Evolutionary conservation across 768 basidiomycete genomes (phyloP).

Genomic region (Nevesoporus exiguus): DNA sequence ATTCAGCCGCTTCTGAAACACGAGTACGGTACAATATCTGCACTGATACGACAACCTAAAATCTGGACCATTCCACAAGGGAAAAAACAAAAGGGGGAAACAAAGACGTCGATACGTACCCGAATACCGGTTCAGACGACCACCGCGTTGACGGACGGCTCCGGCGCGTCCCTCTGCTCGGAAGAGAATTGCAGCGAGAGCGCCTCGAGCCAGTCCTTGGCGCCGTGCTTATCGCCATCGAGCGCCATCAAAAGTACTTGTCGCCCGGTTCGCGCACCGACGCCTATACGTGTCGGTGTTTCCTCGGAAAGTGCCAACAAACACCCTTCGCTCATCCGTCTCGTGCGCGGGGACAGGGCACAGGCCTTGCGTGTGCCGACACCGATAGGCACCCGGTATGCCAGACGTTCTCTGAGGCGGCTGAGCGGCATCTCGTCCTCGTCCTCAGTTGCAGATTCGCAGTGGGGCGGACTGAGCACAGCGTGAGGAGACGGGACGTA

Average conservation of each 20-base stretch:
- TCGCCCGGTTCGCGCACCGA: neutral
- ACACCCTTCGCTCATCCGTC: slow-evolving; percentile 22
- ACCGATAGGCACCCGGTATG: neutral
- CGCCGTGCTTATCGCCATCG: neutral
- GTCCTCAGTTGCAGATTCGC: slow-evolving; percentile 5
- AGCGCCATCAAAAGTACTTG: slow-evolving; percentile 4
- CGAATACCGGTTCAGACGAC: neutral
- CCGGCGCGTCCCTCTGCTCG: neutral
- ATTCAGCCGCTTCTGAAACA: neutral
- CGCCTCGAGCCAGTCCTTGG: slow-evolving; percentile 19
- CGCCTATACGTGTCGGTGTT: slow-evolving; percentile 18
- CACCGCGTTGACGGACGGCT: neutral
- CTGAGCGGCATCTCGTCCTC: slow-evolving; percentile 20
- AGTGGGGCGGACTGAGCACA: slow-evolving; percentile 19
- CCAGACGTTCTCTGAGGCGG: slow-evolving; percentile 10
- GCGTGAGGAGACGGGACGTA: slow-evolving; percentile 11
- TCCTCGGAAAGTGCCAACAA: slow-evolving; percentile 11
- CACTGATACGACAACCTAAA: neutral
- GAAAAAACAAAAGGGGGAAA: neutral
- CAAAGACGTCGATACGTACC: neutral
- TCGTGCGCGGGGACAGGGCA: neutral
- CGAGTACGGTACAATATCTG: neutral
- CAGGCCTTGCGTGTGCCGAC: neutral
- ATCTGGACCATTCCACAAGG: neutral
- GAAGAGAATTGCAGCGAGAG: slow-evolving; percentile 14